Base-by-base conservation (phyloP, 192 early-diverging fungal genomes). In the Radiomyces spectabilis region DNA sequence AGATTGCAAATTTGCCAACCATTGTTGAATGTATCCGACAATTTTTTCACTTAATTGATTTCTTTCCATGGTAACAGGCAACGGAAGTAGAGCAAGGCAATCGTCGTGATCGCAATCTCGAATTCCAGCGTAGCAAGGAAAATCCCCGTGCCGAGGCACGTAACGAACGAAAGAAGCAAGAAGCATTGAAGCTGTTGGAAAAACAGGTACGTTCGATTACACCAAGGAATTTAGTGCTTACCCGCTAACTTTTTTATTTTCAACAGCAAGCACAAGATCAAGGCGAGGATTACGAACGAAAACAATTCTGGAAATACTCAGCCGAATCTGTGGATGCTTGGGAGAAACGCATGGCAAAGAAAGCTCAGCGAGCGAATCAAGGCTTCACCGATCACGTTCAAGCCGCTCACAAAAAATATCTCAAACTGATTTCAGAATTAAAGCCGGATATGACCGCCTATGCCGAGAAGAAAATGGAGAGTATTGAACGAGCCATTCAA, bases 361-460 rank as follows among this genome's bases (percentile, higher is more conserved):
- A 88, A 51, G 74, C 57, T 13, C 58, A 75, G 55, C 60, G 73
- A 10, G 78, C 69, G 29, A 88, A 96, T 31, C 78, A 74, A 38
- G 90, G 85, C 22, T 97, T 97, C 49, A 90, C 93, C 15, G 89
- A 91, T 50, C 92, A 85, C 60, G 69, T 75, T 15, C 93, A 97
- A 60, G 78, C 85, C 33, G 87, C 93, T 30, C 80, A 84, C 21
- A 90, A 89, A 45, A 96, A 95, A 62, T 99, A 99, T 68, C 68
- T 85, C 29, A 79, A 83, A 5, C 75, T 87, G 35, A 82, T 91
- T 1, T 73, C 71, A 18, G 86, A 86, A 12, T 71, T 99, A 18
- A 93, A 90, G 61, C 96, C 94, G 2, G 82, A 97, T 59, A 51
- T 96, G 55, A 58, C 55, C 0, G 69, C 82, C 2, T 94, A 95